Evolutionary conservation across 2,329 filamentous ascomycete genomes (phyloP), one percentile per base, ranked within the genome.

Genomic region (Ophiocordyceps camponoti-saundersi): DNA sequence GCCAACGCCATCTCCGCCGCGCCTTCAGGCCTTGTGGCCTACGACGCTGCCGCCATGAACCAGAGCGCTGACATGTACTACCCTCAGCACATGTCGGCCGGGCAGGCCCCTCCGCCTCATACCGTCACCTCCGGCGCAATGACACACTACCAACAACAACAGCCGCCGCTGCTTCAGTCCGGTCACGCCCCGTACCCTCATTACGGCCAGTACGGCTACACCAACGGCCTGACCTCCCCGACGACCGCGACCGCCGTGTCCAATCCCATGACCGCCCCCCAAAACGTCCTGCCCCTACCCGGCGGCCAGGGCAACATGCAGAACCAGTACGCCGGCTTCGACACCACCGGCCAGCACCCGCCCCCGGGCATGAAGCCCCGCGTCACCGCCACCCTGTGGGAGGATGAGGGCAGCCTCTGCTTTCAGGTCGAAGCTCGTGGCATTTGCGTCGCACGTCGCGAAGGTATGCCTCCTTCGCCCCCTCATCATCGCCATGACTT

Each of bases 361-460:
- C 92, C 92, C 10, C 85, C 85, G 3, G 90, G 90, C 29, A 93
- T 95, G 79, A 96, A 96, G 69, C 92, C 92, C 20, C 75, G 90
- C 51, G 92, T 98, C 26, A 96, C 92, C 5, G 92, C 92, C 10
- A 98, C 92, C 0, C 65, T 98, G 22, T 98, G 92, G 92, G 92
- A 96, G 69, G 92, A 98, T 55, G 92, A 98, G 60, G 92, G 92
- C 32, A 96, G 88, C 60, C 71, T 96, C 29, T 98, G 92, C 67
- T 98, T 96, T 61, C 92, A 96, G 62, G 92, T 96, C 1, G 92
- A 96, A 64, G 90, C 92, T 3, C 83, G 92, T 54, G 90, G 90
- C 44, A 90, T 98, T 46, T 98, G 92, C 62, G 92, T 96, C 48
- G 90, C 90, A 46, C 79, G 92, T 54, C 76, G 92, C 61, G 90